A percentile compares a stretch with the other conserved stretches of the same genome.
phyloP scores from a whole-genome alignment of 495 filamentous ascomycete species.

The Podospora pseudoanserina region DNA sequence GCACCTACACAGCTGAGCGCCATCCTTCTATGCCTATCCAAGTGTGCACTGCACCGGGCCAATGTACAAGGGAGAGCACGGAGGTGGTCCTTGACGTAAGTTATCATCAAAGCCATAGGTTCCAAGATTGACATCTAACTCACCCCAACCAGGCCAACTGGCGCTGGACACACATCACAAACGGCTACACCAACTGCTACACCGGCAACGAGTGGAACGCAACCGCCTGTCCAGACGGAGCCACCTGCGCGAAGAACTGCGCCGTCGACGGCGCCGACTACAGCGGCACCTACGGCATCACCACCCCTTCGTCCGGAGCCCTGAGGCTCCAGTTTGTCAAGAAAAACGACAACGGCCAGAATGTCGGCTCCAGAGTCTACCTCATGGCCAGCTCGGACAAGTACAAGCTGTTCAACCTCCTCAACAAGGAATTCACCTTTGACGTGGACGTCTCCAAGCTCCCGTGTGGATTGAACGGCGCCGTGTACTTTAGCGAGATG shows the following conservation, averaged over 20 bases:
- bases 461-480: constrained; percentile 68
- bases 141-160: constrained; percentile 49
- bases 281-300: constrained; percentile 56
- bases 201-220: constrained; percentile 57
- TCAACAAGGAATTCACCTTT: constrained; percentile 67
- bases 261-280: constrained; percentile 65
- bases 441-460: constrained; percentile 65
- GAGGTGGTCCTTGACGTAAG: constrained; percentile 53
- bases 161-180: constrained; percentile 60
- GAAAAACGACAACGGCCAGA: constrained; percentile 42
- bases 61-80: constrained; percentile 50
- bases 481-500: constrained; percentile 66
- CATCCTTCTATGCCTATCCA: constrained; percentile 57
- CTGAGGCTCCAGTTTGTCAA: constrained; percentile 61
- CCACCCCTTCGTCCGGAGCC: constrained; percentile 48
- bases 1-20: constrained; percentile 46
- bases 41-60: constrained; percentile 49
- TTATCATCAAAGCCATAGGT: not conserved
- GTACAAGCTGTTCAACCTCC: constrained; percentile 61
- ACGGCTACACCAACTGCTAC: constrained; percentile 62
- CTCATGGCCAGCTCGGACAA: constrained; percentile 54
- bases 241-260: constrained; percentile 55
- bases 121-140: not conserved
- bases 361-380: constrained; percentile 62
- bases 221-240: constrained; percentile 50